Evolutionary conservation across 345 rosid genomes (phyloP), one percentile per base, ranked within the genome.

Genomic region (Camelina sativa): DNA sequence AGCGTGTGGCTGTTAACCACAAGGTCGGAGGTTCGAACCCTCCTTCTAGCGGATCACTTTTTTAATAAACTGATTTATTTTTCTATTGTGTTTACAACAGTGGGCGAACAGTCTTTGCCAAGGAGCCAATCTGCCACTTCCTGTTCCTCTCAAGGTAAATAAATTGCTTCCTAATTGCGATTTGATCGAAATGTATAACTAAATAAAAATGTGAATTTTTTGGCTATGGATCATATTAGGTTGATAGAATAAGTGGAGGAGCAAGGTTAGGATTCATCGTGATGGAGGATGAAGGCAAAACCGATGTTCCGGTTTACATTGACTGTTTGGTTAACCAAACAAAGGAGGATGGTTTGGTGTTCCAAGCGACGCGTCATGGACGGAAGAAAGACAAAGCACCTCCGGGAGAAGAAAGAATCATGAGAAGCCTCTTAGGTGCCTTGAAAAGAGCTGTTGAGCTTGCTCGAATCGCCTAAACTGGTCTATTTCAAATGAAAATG

Each of bases 51-150:
- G 80, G 80, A 2, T 53, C 0, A 2, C 2, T 32, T 7, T 23
- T 37, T 13, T 5, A 28, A 4, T 43, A 12, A 1, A 10, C n/a
- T 6, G 19, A n/a, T 28, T 46, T 16, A 8, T 41, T 63, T 75
- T 56, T 50, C 48, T 38, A 16, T n/a, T 16, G 6, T 16, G n/a
- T 25, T 25, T 16, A 10, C 16, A 4, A 68, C 86, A 93, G 98
- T 93, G 98, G 98, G 97, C 87, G 1, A 91, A 93, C 76, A 91
- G 97, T 82, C 89, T 93, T 23, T 85, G 89, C 73, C 98, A 93
- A 83, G 97, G 98, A 75, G 93, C 97, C 35, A 90, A 89, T 80
- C 72, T 93, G 40, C 98, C 95, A 23, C 89, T 93, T 52, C 93
- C 98, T 5, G 69, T 84, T 69, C 98, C 97, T 53, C 81, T 90